phyloP scores from a whole-genome alignment of 305 asterid species.

The Fraxinus nigra region DNA sequence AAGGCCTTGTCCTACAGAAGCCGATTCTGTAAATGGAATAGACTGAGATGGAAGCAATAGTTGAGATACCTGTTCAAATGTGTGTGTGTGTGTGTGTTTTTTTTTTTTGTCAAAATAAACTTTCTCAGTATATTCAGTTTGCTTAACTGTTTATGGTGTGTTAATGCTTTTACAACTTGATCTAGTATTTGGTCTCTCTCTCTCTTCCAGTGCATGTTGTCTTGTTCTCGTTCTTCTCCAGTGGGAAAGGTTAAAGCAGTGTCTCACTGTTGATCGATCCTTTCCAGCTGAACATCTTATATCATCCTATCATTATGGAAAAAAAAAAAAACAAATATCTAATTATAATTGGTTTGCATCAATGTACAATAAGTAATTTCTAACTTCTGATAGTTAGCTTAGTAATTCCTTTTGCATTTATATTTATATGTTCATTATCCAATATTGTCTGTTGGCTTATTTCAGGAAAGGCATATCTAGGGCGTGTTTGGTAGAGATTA shows the following conservation, averaged over 20 bases:
- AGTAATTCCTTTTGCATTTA: neutral
- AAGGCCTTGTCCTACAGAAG: neutral
- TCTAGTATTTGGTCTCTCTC: neutral
- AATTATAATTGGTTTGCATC: neutral
- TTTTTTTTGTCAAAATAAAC: neutral
- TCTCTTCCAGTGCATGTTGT: neutral
- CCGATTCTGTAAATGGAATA: neutral
- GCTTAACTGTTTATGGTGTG: neutral
- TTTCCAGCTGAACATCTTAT: neutral
- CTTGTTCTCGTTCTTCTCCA: neutral
- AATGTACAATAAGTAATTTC: neutral
- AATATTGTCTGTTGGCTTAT: constrained; percentile 17
- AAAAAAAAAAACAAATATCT: neutral
- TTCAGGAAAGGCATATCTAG: constrained; percentile 70
- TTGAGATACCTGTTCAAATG: neutral
- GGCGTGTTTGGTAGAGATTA: too few species aligned
- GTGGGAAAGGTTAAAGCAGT: neutral
- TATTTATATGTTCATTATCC: constrained; percentile 7
- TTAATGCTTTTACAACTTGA: neutral
- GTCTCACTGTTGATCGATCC: neutral
- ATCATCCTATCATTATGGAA: neutral
- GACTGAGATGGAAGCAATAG: neutral
- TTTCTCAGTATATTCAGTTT: neutral
- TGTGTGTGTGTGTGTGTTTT: too few species aligned
- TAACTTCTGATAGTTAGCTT: neutral